Evolutionary conservation across 805 yeast genomes (phyloP), one percentile per base, ranked within the genome.

Genomic region (Wickerhamomyces bisporus): DNA sequence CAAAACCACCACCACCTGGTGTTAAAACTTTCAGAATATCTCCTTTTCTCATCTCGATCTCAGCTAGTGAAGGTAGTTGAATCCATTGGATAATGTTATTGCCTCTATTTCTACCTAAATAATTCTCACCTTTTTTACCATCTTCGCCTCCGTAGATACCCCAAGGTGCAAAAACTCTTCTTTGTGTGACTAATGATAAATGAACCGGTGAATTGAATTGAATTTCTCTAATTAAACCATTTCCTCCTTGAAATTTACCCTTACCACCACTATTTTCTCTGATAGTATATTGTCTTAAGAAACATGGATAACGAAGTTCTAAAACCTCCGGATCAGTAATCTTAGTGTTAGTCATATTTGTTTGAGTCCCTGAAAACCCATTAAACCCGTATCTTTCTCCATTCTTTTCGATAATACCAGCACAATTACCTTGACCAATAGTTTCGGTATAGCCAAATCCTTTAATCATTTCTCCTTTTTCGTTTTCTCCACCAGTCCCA

Each of bases 331-430:
- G 70, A 45, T 75, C 80, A 1, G 80, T 74, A 47, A 73, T 74
- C 57, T 71, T 59, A 40, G 77, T 68, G 49, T 73, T 73, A 29
- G 78, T 73, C 39, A 75, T 71, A 45, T 73, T 77, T 34, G 72
- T 70, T 52, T 75, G 79, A 6, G 73, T 73, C 19, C 69, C 80
- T 10, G 74, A 66, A 19, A 72, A 72, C 13, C 75, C 75, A 23
- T 70, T 52, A 36, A 50, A 52, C 0, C 84, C 83, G 13, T 68
- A 66, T 24, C 73, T 80, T 88, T 84, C 85, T 20, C 96, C 96
- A 49, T 81, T 65, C 86, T 52, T 63, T 49, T 71, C 73, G 51
- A 43, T 61, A 46, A 47, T 66, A 6, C 74, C 73, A 16, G 78
- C 79, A 41, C 79, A 76, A 29, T 69, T 63, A 19, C 80, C 80